Evolutionary conservation across 805 yeast genomes (phyloP), one percentile per base, ranked within the genome.

Genomic region (Maudiozyma turicensis): DNA sequence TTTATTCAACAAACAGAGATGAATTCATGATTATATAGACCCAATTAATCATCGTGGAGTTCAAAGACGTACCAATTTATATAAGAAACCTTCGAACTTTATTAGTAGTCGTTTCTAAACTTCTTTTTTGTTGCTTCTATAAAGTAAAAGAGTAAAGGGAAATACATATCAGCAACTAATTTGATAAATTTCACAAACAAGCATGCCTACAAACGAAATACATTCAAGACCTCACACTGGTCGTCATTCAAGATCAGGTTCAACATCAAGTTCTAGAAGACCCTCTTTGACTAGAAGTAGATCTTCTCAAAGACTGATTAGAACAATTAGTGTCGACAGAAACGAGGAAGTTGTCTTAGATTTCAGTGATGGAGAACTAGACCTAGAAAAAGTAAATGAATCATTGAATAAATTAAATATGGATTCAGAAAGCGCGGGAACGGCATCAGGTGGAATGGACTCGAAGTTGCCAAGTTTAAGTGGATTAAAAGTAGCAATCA

Each of bases 291-390:
- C 65, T 5, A 49, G 64, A 8, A 52, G 53, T 30, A 56, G 57
- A 42, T 58, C 64, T 8, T 61, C 66, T 8, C 63, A 59, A 34
- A 56, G 67, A 41, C 51, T 61, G 13, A 55, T 63, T 15, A 54
- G 59, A 7, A 61, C 65, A 4, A 63, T 64, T 28, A 59, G 60
- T 34, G 50, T 63, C 5, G 65, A 60, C 15, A 47, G 55, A 1
- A 61, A 58, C 35, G 48, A 47, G 10, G 51, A 50, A 14, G 39
- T 33, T 32, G 41, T 47, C 10, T 5, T 35, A 6, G 44, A 44
- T 30, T 33, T 31, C 28, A 40, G 20, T 5, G 46, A 47, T 15
- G 38, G 39, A 35, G 43, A 43, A 31, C 10, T 30, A 7, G 46
- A 41, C 30, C n/a, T 46, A 14, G 11, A 6, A 5, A 33, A 26